phyloP scores from a whole-genome alignment of 202 grass and related monocot genomes.

The Panicum hallii region DNA sequence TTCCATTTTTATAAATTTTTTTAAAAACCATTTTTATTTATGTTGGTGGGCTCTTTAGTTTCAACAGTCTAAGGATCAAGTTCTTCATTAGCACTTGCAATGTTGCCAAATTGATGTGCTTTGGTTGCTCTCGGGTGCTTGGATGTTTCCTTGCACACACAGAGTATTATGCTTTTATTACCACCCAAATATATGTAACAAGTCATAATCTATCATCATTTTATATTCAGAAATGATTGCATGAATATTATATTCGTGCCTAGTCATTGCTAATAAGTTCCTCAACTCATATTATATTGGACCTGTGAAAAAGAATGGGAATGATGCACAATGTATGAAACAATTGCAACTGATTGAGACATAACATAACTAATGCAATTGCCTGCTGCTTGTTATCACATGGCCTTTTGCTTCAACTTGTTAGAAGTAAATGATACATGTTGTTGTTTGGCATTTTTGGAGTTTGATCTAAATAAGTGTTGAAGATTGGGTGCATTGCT shows the following conservation, averaged over 20 bases:
- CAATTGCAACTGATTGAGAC: slow-evolving; percentile 8
- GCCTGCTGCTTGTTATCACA: slow-evolving; percentile 1
- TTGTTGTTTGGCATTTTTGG: slow-evolving; percentile 11
- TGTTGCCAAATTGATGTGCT: slow-evolving; percentile 5
- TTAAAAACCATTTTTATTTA: neutral
- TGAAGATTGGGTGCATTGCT: neutral
- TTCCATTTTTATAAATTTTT: neutral
- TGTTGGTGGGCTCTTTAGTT: slow-evolving; percentile 10
- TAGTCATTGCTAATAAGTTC: neutral
- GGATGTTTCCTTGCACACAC: slow-evolving; percentile 24
- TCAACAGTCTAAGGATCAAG: neutral
- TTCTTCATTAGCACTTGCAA: slow-evolving; percentile 19
- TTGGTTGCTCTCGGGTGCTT: neutral
- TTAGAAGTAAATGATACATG: neutral
- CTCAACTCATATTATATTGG: neutral
- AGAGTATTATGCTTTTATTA: slow-evolving; percentile 12
- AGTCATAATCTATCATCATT: slow-evolving; percentile 20
- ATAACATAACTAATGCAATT: slow-evolving; percentile 25
- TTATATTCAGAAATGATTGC: slow-evolving; percentile 11
- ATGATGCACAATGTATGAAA: neutral
- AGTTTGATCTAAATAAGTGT: slow-evolving; percentile 24
- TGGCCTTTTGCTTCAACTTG: slow-evolving; percentile 13
- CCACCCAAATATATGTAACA: neutral
- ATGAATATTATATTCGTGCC: slow-evolving; percentile 14
- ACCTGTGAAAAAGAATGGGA: slow-evolving; percentile 9